Base-by-base conservation (phyloP, 225 moss, liverwort and hornwort species). In the Straminergon stramineum region DNA sequence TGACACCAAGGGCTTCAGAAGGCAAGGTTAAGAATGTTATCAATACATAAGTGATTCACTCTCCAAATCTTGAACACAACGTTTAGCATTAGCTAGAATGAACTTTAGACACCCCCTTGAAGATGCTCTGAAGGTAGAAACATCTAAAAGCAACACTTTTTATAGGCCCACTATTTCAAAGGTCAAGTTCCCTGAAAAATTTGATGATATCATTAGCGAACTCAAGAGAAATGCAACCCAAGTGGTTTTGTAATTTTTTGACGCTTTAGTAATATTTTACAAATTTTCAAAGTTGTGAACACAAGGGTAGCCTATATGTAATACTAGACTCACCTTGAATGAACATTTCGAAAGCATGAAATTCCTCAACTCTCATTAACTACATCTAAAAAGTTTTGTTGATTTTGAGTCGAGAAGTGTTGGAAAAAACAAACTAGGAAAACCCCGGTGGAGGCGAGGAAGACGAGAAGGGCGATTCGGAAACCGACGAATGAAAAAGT, bases 401-500 rank as follows among this genome's bases (percentile, higher is more conserved):
- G 34, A 53, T 53, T 75, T 76, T 13, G 34, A 76, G 21, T 21
- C 2, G 3, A 34, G 21, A 20, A 52, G 48, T 8, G 14, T 70
- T 35, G 26, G 11, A 62, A 17, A 23, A n/a, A 22, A n/a, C n/a
- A n/a, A 6, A 39, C n/a, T 26, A 39, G 35, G 68, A 10, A 21
- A 73, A 43, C 1, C 52, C 19, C 20, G 32, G 75, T 12, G 32
- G 48, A 31, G 48, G 19, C 18, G 75, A 41, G 26, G 41, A n/a
- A 71, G 24, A 14, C 73, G 43, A 52, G 51, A 53, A 78, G 78
- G 14, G 34, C 55, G 37, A 22, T 80, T 35, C 48, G 48, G 31
- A 45, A 82, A 52, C 19, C 28, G 86, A 92, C 78, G 90, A 90
- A 92, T 90, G 92, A 90, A 92, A 92, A 92, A 92, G 92, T 77